phyloP scores from a whole-genome alignment of 139 green algal genomes.

The Raphidocelis subcapitata region DNA sequence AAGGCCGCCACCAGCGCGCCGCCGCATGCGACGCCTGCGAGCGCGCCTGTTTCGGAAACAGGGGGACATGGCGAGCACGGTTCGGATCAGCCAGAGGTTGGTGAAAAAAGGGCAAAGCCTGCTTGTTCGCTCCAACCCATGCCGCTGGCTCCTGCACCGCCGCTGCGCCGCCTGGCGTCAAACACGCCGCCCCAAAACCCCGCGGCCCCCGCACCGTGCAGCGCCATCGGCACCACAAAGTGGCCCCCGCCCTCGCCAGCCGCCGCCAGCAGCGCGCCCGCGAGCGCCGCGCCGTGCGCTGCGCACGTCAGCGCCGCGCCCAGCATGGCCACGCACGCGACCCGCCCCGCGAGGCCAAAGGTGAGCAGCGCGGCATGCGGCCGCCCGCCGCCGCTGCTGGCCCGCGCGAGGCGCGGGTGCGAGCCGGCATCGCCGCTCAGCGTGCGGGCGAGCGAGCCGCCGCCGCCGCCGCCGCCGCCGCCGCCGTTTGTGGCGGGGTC shows the following conservation, averaged over 20 bases:
- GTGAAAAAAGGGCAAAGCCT: constrained; percentile 3
- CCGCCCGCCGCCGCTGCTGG: background rate
- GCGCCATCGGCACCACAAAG: constrained; percentile 23
- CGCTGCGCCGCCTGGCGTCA: too few relatives aligned
- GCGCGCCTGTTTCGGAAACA: background rate
- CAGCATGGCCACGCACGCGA: constrained; percentile 1
- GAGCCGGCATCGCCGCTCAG: too few relatives aligned
- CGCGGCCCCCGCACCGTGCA: too few relatives aligned
- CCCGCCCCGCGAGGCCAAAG: constrained; percentile 1
- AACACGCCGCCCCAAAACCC: too few relatives aligned
- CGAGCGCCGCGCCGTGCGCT: constrained; percentile 6
- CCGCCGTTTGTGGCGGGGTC: too few relatives aligned
- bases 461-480: too few relatives aligned
- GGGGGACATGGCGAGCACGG: background rate
- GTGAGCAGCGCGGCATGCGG: background rate
- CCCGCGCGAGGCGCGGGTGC: too few relatives aligned
- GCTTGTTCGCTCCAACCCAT: background rate
- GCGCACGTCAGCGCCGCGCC: constrained; percentile 5
- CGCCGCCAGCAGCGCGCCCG: background rate
- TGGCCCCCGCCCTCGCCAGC: constrained; percentile 7
- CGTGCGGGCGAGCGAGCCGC: too few relatives aligned
- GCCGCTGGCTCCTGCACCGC: too few relatives aligned
- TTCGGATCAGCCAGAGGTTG: background rate
- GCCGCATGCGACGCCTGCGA: background rate
- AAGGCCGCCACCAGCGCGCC: too few relatives aligned